Conservation (phyloP, 768 basidiomycete genomes). For the Suillus subaureus region DNA sequence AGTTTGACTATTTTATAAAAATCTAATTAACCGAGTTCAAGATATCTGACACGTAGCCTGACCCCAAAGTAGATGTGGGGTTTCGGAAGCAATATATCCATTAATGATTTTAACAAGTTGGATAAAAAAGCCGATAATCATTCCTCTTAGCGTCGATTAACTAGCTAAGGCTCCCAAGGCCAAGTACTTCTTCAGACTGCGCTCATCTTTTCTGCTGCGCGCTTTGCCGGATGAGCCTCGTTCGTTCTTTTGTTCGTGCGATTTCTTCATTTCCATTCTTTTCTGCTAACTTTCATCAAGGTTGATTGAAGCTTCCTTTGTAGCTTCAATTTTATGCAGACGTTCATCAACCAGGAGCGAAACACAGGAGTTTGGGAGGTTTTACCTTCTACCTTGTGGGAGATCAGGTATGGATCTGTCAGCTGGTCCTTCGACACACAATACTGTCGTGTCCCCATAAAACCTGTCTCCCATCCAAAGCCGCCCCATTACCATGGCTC, state of each 20-base stretch:
- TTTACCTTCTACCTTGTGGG: slow-evolving; percentile 8
- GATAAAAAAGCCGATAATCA: slow-evolving; percentile 5
- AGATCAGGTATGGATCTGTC: slow-evolving; percentile 12
- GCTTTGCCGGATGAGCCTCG: slow-evolving; percentile 3
- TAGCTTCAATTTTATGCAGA: slow-evolving; percentile 13
- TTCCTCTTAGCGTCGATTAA: background rate
- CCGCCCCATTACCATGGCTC: slow-evolving; percentile 37
- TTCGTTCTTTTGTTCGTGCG: background rate
- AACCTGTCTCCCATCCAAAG: slow-evolving; percentile 22
- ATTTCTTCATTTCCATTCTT: background rate
- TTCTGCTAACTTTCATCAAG: background rate
- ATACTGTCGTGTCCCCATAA: background rate
- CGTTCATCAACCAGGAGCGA: background rate
- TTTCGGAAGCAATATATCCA: slow-evolving; percentile 4
- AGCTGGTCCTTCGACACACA: slow-evolving; percentile 9
- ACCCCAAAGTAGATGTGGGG: background rate
- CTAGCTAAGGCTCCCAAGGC: background rate
- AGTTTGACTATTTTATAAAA: background rate
- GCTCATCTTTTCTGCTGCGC: background rate
- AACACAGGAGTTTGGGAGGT: slow-evolving; percentile 8
- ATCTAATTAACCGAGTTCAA: background rate
- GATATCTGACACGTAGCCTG: background rate
- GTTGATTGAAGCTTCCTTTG: slow-evolving; percentile 8
- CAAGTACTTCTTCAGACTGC: background rate
- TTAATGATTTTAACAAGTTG: slow-evolving; percentile 2